Percentiles rank a stretch among this genome's conserved stretches.
Evolutionary conservation across 805 yeast genomes (phyloP).

Genomic region (Teunomyces funiuensis): DNA sequence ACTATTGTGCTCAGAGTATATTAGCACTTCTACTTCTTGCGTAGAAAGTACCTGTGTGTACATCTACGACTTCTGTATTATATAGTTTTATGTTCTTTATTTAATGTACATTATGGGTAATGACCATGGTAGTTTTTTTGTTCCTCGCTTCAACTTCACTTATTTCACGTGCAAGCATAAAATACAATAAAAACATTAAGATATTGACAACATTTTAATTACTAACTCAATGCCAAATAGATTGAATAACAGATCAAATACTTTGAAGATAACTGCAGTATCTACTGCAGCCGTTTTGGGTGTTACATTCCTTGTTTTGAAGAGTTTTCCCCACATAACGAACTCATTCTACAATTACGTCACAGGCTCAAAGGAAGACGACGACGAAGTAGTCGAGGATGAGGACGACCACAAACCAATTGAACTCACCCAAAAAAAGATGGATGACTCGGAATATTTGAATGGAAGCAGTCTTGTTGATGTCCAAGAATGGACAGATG

Average conservation of each 20-base stretch:
- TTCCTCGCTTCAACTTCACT: not conserved
- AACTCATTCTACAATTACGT: slow-evolving; percentile 23
- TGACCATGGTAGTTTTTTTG: not conserved
- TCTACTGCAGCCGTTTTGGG: slow-evolving; percentile 46
- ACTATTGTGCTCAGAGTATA: slow-evolving; percentile 2
- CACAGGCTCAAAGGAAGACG: slow-evolving; percentile 18
- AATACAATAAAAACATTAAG: too few species aligned
- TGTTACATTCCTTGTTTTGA: slow-evolving; percentile 40
- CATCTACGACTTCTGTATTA: slow-evolving; percentile 5
- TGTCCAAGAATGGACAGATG: slow-evolving; percentile 35
- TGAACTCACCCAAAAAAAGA: slow-evolving; percentile 12
- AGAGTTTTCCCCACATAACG: slow-evolving; percentile 51
- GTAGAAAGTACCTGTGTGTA: slow-evolving; percentile 3
- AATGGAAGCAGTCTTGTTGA: slow-evolving; percentile 25
- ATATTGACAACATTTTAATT: not conserved
- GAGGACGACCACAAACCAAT: slow-evolving; percentile 27
- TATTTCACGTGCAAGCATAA: not conserved
- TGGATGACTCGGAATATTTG: not conserved
- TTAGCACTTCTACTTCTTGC: slow-evolving; percentile 4
- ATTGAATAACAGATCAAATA: not conserved
- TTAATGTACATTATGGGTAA: slow-evolving; percentile 6
- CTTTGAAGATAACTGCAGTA: slow-evolving; percentile 22
- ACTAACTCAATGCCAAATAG: not conserved
- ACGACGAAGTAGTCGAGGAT: slow-evolving; percentile 2
- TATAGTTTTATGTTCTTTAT: slow-evolving; percentile 5